phyloP scores from a whole-genome alignment of 2,329 filamentous ascomycete genomes.

The Cladosporium colombiae region DNA sequence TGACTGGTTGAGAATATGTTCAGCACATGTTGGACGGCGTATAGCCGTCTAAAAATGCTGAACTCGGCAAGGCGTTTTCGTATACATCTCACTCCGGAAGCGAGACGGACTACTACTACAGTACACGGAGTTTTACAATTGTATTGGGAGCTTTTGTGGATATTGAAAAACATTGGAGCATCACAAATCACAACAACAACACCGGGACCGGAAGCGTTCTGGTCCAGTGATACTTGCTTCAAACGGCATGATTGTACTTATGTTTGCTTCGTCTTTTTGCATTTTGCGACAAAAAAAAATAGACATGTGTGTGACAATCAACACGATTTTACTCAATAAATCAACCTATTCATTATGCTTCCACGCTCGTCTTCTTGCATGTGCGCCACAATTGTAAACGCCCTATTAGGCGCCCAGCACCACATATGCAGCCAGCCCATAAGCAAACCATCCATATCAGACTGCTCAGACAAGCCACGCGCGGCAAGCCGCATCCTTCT shows the following conservation, averaged over 20 bases:
- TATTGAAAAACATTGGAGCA: slow-evolving; percentile 9
- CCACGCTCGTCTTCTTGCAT: background rate
- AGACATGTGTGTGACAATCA: background rate
- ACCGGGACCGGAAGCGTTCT: background rate
- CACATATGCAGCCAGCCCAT: background rate
- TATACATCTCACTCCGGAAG: background rate
- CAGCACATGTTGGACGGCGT: background rate
- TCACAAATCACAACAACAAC: background rate
- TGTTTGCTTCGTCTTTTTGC: background rate
- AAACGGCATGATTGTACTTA: background rate
- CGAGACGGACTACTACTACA: slow-evolving; percentile 3
- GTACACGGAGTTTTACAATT: slow-evolving; percentile 14
- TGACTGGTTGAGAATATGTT: background rate
- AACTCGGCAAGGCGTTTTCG: background rate
- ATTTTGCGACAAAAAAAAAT: background rate
- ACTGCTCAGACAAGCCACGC: background rate
- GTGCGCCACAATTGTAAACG: background rate
- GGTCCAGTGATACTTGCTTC: background rate
- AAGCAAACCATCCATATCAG: background rate
- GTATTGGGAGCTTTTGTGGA: slow-evolving; percentile 9
- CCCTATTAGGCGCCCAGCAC: background rate
- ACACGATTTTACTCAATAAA: background rate
- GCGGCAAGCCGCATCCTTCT: background rate
- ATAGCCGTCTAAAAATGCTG: background rate
- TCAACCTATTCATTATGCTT: background rate